phyloP scores from a whole-genome alignment of 2,329 filamentous ascomycete genomes.

The Pezicula carpinea region DNA sequence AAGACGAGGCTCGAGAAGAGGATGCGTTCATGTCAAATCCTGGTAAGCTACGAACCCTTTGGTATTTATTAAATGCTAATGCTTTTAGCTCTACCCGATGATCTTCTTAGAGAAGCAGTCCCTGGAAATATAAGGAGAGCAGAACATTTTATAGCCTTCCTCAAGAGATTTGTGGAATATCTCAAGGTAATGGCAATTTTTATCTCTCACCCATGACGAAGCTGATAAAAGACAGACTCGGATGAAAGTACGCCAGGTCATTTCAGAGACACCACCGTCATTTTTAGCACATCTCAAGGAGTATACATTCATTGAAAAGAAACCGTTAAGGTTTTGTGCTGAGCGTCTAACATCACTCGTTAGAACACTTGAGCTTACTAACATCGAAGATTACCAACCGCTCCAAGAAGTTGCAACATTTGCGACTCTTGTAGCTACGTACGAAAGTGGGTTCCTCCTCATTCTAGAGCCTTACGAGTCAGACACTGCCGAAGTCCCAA shows the following conservation, averaged over 20 bases:
- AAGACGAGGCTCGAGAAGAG: constrained; percentile 85
- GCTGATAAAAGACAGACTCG: constrained; percentile 57
- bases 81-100: constrained; percentile 70
- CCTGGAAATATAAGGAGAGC: constrained; percentile 94
- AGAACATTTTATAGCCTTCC: constrained; percentile 91
- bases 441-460: constrained; percentile 91
- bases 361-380: constrained; percentile 89
- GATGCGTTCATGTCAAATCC: constrained; percentile 98
- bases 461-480: constrained; percentile 98
- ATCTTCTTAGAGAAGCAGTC: constrained; percentile 90
- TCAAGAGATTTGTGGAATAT: constrained; percentile 97
- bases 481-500: constrained; percentile 90
- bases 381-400: constrained; percentile 96
- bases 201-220: constrained; percentile 1
- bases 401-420: constrained; percentile 97
- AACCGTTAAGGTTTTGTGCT: constrained; percentile 89
- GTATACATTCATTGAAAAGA: constrained; percentile 95
- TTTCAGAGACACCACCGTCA: constrained; percentile 92
- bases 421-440: constrained; percentile 91
- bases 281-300: constrained; percentile 92
- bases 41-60: constrained; percentile 18
- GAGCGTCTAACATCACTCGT: constrained; percentile 93
- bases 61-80: constrained; percentile 7
- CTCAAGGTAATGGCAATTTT: constrained; percentile 55
- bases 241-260: constrained; percentile 97